Conservation (phyloP, 768 basidiomycete genomes). For the Calocera viscosa region DNA sequence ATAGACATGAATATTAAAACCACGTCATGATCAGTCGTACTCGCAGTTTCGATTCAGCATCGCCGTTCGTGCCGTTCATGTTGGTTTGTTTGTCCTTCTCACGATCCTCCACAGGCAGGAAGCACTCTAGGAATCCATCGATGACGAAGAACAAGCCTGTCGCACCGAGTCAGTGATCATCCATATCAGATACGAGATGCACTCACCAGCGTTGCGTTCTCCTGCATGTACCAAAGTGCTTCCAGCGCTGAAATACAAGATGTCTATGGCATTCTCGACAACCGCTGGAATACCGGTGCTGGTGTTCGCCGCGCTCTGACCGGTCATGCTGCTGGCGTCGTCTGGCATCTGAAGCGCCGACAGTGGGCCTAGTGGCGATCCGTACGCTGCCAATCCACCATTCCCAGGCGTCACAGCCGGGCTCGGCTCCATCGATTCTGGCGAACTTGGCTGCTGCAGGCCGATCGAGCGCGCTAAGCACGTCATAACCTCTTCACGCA, state of each 20-base stretch:
- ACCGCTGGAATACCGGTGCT: constrained; percentile 34
- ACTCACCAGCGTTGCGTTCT: constrained; percentile 68
- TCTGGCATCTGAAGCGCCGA: constrained; percentile 13
- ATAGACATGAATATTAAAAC: neutral
- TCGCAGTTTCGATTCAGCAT: neutral
- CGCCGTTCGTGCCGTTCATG: neutral
- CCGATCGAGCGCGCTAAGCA: constrained; percentile 97
- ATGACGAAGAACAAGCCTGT: constrained; percentile 84
- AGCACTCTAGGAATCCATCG: constrained; percentile 88
- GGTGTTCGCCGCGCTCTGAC: constrained; percentile 42
- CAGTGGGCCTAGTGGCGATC: neutral
- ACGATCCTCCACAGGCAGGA: constrained; percentile 44
- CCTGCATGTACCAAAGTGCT: constrained; percentile 77
- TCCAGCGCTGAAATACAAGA: constrained; percentile 82
- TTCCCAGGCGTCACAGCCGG: constrained; percentile 19
- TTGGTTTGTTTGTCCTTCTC: neutral
- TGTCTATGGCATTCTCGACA: constrained; percentile 92
- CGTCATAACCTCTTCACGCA: constrained; percentile 93
- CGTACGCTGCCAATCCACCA: neutral
- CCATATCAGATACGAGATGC: neutral
- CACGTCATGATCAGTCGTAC: neutral
- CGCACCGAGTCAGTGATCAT: neutral
- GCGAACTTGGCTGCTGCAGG: constrained; percentile 61
- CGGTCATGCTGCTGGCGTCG: constrained; percentile 46
- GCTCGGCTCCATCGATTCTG: constrained; percentile 6